A percentile compares a stretch with the other conserved stretches of the same genome.
These are phyloP conservation scores for Letharia lupina DNA, from an alignment of 495 filamentous ascomycete genomes.

Conservation along the genomic window DNA sequence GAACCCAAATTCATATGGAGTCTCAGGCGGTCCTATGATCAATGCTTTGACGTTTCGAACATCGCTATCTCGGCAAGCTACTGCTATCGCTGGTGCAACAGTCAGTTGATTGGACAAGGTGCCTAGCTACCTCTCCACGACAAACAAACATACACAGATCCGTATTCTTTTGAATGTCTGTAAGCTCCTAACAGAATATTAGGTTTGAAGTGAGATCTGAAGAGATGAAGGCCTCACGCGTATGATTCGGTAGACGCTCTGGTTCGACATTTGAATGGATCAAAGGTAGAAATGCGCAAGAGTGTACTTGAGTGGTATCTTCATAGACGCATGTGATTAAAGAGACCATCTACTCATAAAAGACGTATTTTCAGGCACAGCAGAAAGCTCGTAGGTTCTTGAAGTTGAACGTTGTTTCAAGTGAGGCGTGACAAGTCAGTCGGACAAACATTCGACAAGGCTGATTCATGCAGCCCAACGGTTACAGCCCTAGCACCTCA, in stretches of 20 bases:
- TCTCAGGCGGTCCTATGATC: constrained; percentile 87
- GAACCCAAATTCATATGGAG: constrained; percentile 94
- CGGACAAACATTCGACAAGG: background rate
- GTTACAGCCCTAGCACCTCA: background rate
- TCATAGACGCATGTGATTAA: background rate
- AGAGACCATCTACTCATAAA: background rate
- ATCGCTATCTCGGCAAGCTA: constrained; percentile 77
- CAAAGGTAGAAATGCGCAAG: constrained; percentile 7
- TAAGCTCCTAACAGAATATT: constrained; percentile 55
- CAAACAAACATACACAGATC: constrained; percentile 60
- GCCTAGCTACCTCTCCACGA: background rate
- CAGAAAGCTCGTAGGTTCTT: background rate
- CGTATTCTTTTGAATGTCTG: constrained; percentile 63
- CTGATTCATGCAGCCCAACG: background rate
- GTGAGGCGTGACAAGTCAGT: constrained; percentile 2
- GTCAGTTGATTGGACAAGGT: constrained; percentile 5
- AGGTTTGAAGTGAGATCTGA: constrained; percentile 28
- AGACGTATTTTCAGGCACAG: background rate
- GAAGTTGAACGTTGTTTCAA: background rate
- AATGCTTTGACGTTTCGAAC: constrained; percentile 81
- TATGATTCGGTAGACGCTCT: constrained; percentile 77
- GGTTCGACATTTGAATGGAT: constrained; percentile 58
- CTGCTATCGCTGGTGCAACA: constrained; percentile 59
- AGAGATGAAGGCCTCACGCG: constrained; percentile 45
- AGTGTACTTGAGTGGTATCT: constrained; percentile 3